Base-by-base conservation (phyloP, 78 protist genomes). In the Dictyostelium citrinum region DNA sequence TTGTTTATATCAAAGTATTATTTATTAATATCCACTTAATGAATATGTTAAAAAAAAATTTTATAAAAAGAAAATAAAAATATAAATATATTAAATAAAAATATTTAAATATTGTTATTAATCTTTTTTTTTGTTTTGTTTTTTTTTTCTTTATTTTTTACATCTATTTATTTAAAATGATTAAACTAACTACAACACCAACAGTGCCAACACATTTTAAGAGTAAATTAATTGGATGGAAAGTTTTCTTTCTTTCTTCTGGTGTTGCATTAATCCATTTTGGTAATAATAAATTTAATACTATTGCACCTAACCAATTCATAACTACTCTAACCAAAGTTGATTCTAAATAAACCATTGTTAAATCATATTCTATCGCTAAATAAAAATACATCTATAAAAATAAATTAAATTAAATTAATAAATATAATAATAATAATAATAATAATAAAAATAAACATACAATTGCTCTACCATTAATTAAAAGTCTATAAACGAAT, bases 391-490 rank as follows among this genome's bases (percentile, higher is more conserved):
- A 95, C 64, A 80, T 75, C 91, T 17, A 55, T 24, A 43, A 35
- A 12, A 9, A 24, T 4, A 12, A 39, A 3, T 49, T 51, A 9
- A 16, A 49, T 20, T 20, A 20, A 35, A 83, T 22, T 5, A 39
- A 39, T 39, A 1, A 37, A 37, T 4, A 4, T 37, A 37, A 39
- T 39, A 39, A 37, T 4, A 1, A 37, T 4, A 37, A 37, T 37
- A 37, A 39, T 5, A 39, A 5, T 5, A 39, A 39, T 5, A 5
- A 39, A 39, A 39, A 39, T 39, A 39, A 72, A 84, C 91, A 33
- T 84, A 84, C 91, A 37, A 95, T 74, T 27, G 97, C 97, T 33
- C 96, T 61, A 14, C 80, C 61, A 37, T 95, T 95, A 86, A 95
- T 67, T 60, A 95, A 70, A 33, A 95, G 70, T 37, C 97, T 16